Conservation (phyloP, 495 filamentous ascomycete species). For the Podospora comata region DNA sequence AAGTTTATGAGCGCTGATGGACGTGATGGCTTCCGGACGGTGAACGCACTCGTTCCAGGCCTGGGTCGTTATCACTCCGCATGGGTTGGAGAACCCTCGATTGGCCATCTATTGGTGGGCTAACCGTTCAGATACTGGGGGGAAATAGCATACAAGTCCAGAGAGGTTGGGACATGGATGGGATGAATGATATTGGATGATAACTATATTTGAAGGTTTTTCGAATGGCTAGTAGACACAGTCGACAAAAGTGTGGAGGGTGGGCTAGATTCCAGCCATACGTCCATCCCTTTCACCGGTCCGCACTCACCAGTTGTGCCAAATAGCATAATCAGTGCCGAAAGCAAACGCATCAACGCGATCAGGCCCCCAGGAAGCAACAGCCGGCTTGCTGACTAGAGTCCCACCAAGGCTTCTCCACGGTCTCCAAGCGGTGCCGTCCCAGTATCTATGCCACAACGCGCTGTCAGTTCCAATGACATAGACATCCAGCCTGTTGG, state of each 20-base stretch:
- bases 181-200: neutral
- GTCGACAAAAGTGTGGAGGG: too few species aligned
- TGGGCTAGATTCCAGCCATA: neutral
- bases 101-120: neutral
- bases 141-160: too few species aligned
- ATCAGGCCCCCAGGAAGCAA: slow-evolving; percentile 32
- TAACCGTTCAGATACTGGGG: neutral
- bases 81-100: neutral
- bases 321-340: slow-evolving; percentile 27
- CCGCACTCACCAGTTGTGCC: slow-evolving; percentile 24
- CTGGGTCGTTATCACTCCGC: neutral
- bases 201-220: neutral
- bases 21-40: neutral
- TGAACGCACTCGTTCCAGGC: neutral
- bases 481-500: slow-evolving; percentile 34
- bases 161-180: neutral
- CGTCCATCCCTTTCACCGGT: neutral
- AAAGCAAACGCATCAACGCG: slow-evolving; percentile 36
- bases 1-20: neutral
- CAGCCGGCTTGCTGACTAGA: slow-evolving; percentile 26
- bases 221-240: neutral
- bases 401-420: slow-evolving; percentile 30
- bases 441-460: slow-evolving; percentile 24
- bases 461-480: slow-evolving; percentile 26
- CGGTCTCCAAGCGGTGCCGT: slow-evolving; percentile 20